Percentiles rank a stretch among this genome's conserved stretches.
Conservation (phyloP, 768 basidiomycete genomes). For the Albatrellus ellisii region DNA sequence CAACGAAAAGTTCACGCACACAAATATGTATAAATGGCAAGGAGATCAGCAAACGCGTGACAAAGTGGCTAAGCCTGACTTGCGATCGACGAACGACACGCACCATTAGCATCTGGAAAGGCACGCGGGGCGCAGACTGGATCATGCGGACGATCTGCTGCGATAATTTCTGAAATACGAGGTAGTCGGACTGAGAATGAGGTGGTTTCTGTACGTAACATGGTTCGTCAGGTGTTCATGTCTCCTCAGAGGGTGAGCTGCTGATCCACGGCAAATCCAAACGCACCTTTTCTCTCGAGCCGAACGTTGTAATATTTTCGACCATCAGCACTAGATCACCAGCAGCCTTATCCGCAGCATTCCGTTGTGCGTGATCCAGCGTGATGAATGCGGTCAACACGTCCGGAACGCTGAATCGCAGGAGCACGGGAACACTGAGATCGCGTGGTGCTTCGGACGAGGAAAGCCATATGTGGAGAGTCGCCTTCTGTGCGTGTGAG, state of each 20-base stretch:
- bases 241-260: too few species aligned
- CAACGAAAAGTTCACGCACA: too few species aligned
- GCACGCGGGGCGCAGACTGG: constrained; percentile 36
- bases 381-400: constrained; percentile 55
- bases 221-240: too few species aligned
- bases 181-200: constrained; percentile 56
- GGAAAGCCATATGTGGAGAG: constrained; percentile 43
- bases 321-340: constrained; percentile 26
- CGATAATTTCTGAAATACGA: constrained; percentile 49
- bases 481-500: constrained; percentile 21
- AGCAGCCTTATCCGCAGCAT: constrained; percentile 4
- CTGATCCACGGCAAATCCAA: too few species aligned
- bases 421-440: constrained; percentile 22
- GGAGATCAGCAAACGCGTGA: not conserved
- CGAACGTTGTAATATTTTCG: constrained; percentile 58
- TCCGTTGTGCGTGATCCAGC: constrained; percentile 20
- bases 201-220: constrained; percentile 46
- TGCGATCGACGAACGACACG: constrained; percentile 9
- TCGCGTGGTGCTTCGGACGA: constrained; percentile 13
- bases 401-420: constrained; percentile 52
- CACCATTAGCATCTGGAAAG: constrained; percentile 42
- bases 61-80: not conserved
- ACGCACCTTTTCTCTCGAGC: constrained; percentile 55
- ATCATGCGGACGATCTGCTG: constrained; percentile 55
- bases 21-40: not conserved